A percentile compares a stretch with the other conserved stretches of the same genome.
These are phyloP conservation scores for Rubia yunnanensis DNA, from an alignment of 257 asterid genomes.

Conservation along the genomic window DNA sequence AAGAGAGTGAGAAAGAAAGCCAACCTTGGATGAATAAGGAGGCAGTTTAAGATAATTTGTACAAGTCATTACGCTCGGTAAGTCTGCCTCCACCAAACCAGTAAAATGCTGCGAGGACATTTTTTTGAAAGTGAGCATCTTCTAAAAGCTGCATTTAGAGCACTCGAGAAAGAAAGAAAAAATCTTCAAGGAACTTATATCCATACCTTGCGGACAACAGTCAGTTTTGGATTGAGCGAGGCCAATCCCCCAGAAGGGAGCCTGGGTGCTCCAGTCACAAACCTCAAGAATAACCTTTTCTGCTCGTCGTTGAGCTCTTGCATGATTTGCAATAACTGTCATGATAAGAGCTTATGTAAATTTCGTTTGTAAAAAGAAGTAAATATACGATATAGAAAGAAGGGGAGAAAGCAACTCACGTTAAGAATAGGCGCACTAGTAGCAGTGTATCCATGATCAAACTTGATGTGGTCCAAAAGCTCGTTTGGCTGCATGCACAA, in stretches of 20 bases:
- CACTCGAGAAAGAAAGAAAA: not conserved
- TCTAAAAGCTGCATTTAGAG: not conserved
- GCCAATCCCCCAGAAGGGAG: constrained; percentile 94
- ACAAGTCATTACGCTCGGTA: constrained; percentile 97
- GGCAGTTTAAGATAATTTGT: constrained; percentile 94
- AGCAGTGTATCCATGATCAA: constrained; percentile 90
- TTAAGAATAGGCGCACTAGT: constrained; percentile 69
- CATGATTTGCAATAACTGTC: constrained; percentile 76
- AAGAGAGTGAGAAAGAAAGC: not conserved
- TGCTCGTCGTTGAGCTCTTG: constrained; percentile 62
- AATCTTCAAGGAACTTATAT: not conserved
- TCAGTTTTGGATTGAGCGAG: constrained; percentile 84
- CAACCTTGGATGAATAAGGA: constrained; percentile 79
- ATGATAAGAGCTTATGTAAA: not conserved
- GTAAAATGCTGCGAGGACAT: constrained; percentile 54
- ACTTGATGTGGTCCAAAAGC: constrained; percentile 79
- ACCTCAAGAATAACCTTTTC: constrained; percentile 86
- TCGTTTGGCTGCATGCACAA: constrained; percentile 49
- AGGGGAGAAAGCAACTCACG: constrained; percentile 33
- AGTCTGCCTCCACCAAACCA: constrained; percentile 48
- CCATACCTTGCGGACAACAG: constrained; percentile 81
- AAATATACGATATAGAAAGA: not conserved
- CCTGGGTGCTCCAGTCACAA: constrained; percentile 94
- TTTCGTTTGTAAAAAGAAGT: not conserved
- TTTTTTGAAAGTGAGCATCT: not conserved